Evolutionary conservation across 108 stramenopile species (phyloP).

Genomic region (Aurantiochytrium sp.): DNA sequence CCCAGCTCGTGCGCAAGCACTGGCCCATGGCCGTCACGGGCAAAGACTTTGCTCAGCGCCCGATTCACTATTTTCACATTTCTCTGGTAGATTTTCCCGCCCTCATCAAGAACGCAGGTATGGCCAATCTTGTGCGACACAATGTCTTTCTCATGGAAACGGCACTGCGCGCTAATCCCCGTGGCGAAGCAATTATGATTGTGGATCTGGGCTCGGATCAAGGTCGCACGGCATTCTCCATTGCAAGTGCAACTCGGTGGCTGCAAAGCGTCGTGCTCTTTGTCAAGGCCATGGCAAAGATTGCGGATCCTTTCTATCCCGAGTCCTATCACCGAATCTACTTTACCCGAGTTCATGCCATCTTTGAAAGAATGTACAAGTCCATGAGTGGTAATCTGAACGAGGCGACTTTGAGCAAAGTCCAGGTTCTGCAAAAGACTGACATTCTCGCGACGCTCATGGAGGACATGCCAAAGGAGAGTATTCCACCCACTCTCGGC

Average conservation of each 20-base stretch:
- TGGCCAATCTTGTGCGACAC: neutral
- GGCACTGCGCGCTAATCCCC: neutral
- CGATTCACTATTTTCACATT: neutral
- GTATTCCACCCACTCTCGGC: neutral
- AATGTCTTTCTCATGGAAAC: neutral
- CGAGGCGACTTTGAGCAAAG: neutral
- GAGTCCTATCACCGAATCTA: neutral
- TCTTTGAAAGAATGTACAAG: neutral
- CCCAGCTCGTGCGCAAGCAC: neutral
- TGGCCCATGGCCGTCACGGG: conserved; percentile 18
- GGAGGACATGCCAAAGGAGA: neutral
- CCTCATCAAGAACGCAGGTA: neutral
- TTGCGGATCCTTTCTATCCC: neutral
- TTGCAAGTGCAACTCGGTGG: neutral
- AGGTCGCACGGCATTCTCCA: neutral
- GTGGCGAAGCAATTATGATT: neutral
- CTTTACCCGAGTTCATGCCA: neutral
- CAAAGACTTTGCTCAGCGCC: neutral
- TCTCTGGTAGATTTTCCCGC: neutral
- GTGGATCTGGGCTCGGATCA: neutral
- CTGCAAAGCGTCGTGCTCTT: neutral
- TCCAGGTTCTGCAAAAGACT: neutral
- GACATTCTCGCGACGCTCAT: neutral
- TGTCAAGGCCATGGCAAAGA: conserved; percentile 5
- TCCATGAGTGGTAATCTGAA: neutral